These are phyloP conservation scores for Kockovaella imperatae DNA, from an alignment of 768 basidiomycete species.

Conservation along the genomic window DNA sequence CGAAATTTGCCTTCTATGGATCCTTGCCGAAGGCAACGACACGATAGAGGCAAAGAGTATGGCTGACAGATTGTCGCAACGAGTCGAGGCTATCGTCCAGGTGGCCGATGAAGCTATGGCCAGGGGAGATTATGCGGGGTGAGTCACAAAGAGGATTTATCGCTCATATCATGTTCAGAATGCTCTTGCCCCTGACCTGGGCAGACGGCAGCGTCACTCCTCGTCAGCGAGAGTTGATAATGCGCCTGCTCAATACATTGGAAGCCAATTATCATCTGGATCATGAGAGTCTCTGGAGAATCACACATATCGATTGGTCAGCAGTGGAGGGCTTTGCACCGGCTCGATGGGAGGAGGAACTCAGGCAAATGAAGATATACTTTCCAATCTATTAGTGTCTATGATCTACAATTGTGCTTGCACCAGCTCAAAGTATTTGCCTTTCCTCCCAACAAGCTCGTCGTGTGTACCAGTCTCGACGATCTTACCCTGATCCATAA, in stretches of 20 bases:
- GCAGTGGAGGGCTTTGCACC: background rate
- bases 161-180: background rate
- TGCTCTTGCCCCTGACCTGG: slow-evolving; percentile 10
- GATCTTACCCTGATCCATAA: slow-evolving; percentile 38
- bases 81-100: slow-evolving; percentile 4
- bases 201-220: background rate
- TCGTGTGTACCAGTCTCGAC: slow-evolving; percentile 37
- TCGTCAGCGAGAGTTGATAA: background rate
- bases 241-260: too few relatives aligned
- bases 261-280: slow-evolving; percentile 7
- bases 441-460: slow-evolving; percentile 30
- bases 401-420: slow-evolving; percentile 19
- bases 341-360: background rate
- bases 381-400: slow-evolving; percentile 9
- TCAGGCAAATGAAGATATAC: slow-evolving; percentile 2
- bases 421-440: slow-evolving; percentile 35
- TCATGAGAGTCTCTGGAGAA: background rate
- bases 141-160: background rate
- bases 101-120: slow-evolving; percentile 8
- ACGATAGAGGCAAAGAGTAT: too few relatives aligned
- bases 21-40: too few relatives aligned
- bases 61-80: too few relatives aligned
- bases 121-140: slow-evolving; percentile 7
- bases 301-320: slow-evolving; percentile 3
- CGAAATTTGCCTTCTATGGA: background rate